phyloP scores from a whole-genome alignment of 495 filamentous ascomycete genomes.

The Penicillium dipodomyicola region DNA sequence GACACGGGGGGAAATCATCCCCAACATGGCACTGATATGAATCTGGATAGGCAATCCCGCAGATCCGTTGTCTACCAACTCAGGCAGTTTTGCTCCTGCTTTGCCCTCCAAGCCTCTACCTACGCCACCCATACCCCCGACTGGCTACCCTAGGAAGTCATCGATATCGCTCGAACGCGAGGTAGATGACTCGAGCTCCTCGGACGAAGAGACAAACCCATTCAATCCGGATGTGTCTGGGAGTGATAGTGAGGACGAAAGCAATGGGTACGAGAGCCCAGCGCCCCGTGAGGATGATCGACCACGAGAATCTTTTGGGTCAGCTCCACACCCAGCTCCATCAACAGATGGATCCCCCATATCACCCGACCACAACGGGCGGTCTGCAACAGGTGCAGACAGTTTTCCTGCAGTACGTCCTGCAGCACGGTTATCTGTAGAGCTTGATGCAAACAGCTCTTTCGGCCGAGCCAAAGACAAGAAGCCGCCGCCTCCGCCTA shows the following conservation, averaged over 20 bases:
- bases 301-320: slow-evolving; percentile 20
- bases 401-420: slow-evolving; percentile 1
- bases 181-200: slow-evolving; percentile 29
- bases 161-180: slow-evolving; percentile 24
- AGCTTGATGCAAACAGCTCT: slow-evolving; percentile 37
- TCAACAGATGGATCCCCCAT: slow-evolving; percentile 23
- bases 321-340: slow-evolving; percentile 33
- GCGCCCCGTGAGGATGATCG: slow-evolving; percentile 19
- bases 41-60: slow-evolving; percentile 15
- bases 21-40: slow-evolving; percentile 11
- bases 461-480: slow-evolving; percentile 31
- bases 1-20: background rate
- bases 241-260: slow-evolving; percentile 27
- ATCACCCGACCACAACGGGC: slow-evolving; percentile 12
- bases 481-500: slow-evolving; percentile 58
- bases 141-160: slow-evolving; percentile 21
- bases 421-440: slow-evolving; percentile 37
- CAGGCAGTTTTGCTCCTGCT: background rate
- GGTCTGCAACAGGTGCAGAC: slow-evolving; percentile 15
- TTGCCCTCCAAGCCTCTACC: slow-evolving; percentile 9
- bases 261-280: slow-evolving; percentile 8
- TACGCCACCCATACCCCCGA: slow-evolving; percentile 9
- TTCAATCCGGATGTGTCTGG: slow-evolving; percentile 31
- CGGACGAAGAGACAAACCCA: slow-evolving; percentile 33
- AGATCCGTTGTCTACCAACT: slow-evolving; percentile 1